phyloP scores from a whole-genome alignment of 805 yeast genomes.

The Yarrowia divulgata region DNA sequence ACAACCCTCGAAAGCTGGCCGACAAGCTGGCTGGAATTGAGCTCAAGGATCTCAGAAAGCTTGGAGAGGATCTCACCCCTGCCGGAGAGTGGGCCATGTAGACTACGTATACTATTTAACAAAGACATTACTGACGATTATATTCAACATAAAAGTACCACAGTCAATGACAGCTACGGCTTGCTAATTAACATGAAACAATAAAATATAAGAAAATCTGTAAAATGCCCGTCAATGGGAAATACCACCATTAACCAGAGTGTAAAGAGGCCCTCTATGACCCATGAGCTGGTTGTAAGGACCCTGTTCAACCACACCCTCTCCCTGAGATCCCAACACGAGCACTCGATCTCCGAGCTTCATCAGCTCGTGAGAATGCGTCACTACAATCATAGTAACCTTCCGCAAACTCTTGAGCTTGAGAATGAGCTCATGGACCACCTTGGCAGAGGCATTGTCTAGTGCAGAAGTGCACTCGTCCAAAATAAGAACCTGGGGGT shows the following conservation, averaged over 20 bases:
- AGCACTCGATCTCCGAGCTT: conserved; percentile 60
- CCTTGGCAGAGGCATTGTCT: conserved; percentile 66
- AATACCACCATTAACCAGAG: conserved; percentile 26
- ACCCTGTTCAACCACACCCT: conserved; percentile 28
- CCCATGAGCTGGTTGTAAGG: conserved; percentile 8
- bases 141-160: no score
- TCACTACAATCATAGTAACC: conserved; percentile 65
- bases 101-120: no score
- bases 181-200: not conserved
- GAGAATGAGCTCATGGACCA: conserved; percentile 60
- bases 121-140: no score
- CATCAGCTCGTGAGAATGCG: conserved; percentile 78
- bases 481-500: conserved; percentile 67
- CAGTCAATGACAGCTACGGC: no score
- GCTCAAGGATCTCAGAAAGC: conserved; percentile 1
- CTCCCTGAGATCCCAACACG: conserved; percentile 30
- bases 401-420: conserved; percentile 51
- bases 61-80: conserved; percentile 26
- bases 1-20: conserved; percentile 27
- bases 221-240: not conserved
- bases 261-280: not conserved
- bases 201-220: not conserved
- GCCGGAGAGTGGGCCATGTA: conserved; percentile 25
- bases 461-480: conserved; percentile 93
- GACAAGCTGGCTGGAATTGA: conserved; percentile 8